Conservation (phyloP, 345 rosid species). For the Corymbia maculata region DNA sequence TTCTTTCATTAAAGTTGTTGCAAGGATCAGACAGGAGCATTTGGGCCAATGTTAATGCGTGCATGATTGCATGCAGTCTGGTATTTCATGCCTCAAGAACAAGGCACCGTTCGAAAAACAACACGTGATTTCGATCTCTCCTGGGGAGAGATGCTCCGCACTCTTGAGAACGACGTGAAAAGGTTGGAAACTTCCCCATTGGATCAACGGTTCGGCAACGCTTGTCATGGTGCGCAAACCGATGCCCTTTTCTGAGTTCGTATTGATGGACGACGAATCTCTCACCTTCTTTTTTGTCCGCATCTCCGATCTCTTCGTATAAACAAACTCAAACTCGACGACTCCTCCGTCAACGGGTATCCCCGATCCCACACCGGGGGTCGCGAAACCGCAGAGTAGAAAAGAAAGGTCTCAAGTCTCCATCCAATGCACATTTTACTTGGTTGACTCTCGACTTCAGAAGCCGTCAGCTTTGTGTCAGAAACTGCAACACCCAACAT, state of each 20-base stretch:
- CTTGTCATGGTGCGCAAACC: neutral
- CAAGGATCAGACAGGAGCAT: neutral
- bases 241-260: neutral
- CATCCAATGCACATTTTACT: neutral
- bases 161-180: neutral
- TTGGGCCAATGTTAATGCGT: neutral
- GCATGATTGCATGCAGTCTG: neutral
- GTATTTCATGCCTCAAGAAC: neutral
- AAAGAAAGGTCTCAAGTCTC: neutral
- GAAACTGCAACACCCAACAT: neutral
- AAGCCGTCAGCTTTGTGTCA: neutral
- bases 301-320: neutral
- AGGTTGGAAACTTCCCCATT: neutral
- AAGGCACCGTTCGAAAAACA: neutral
- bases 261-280: neutral
- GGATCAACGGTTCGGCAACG: neutral
- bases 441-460: neutral
- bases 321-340: neutral
- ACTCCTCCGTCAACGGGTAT: neutral
- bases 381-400: neutral
- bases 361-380: neutral
- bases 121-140: neutral
- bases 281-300: neutral
- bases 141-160: neutral
- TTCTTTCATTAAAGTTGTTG: neutral